Percentiles rank a stretch among this genome's conserved stretches.
Conservation (phyloP, 164 flowering plant species). For the Saururus chinensis region DNA sequence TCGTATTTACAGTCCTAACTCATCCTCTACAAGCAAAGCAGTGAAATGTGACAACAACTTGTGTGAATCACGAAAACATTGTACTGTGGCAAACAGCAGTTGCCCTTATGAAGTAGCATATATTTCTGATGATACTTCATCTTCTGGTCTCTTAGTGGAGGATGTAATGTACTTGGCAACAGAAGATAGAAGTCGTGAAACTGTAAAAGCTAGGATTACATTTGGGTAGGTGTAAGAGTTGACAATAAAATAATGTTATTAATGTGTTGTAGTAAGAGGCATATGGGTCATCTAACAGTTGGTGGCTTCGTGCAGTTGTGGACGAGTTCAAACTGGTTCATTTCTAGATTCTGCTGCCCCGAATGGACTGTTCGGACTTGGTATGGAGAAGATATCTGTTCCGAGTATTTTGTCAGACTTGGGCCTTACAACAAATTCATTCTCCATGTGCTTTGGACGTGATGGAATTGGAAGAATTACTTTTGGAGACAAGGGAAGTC, state of each 20-base stretch:
- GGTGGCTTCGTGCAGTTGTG: slow-evolving; percentile 50
- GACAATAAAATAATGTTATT: neutral
- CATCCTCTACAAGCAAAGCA: slow-evolving; percentile 49
- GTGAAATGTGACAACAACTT: slow-evolving; percentile 49
- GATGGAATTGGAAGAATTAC: slow-evolving; percentile 74
- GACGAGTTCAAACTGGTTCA: slow-evolving; percentile 63
- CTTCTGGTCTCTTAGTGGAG: slow-evolving; percentile 66
- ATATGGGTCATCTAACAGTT: neutral
- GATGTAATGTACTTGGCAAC: slow-evolving; percentile 65
- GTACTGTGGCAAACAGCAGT: slow-evolving; percentile 20
- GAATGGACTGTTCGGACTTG: slow-evolving; percentile 90
- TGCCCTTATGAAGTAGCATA: slow-evolving; percentile 64
- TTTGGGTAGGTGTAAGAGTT: slow-evolving; percentile 52
- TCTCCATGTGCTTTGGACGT: slow-evolving; percentile 85
- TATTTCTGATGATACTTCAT: slow-evolving; percentile 57
- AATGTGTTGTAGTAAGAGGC: neutral
- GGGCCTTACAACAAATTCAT: slow-evolving; percentile 59
- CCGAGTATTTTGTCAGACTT: slow-evolving; percentile 76
- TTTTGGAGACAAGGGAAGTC: slow-evolving; percentile 82
- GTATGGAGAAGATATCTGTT: slow-evolving; percentile 52
- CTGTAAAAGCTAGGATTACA: slow-evolving; percentile 41
- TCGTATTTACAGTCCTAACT: slow-evolving; percentile 61
- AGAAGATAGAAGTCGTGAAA: slow-evolving; percentile 29
- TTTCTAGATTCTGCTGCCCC: slow-evolving; percentile 68
- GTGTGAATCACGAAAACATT: slow-evolving; percentile 32